Conservation (phyloP, 768 basidiomycete genomes). For the Tephrocybe sp. region DNA sequence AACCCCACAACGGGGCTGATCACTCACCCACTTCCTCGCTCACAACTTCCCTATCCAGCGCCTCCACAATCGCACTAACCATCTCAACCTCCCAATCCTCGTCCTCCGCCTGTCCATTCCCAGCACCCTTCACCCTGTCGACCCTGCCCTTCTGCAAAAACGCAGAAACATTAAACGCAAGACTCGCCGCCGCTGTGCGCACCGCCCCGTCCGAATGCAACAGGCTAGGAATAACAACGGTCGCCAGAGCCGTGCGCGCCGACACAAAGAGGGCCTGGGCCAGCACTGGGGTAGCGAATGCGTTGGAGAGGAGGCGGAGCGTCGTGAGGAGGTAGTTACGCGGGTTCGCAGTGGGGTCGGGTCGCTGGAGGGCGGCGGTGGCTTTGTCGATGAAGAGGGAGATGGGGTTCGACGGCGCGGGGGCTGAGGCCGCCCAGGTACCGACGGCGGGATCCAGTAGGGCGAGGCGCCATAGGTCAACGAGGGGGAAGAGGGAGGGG, state of each 20-base stretch:
- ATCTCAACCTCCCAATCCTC: slow-evolving; percentile 90
- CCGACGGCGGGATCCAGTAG: slow-evolving; percentile 63
- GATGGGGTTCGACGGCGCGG: slow-evolving; percentile 40
- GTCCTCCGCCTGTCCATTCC: slow-evolving; percentile 46
- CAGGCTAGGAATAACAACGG: slow-evolving; percentile 63
- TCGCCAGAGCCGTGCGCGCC: slow-evolving; percentile 39
- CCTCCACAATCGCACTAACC: slow-evolving; percentile 80
- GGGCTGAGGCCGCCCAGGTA: slow-evolving; percentile 43
- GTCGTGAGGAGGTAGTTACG: slow-evolving; percentile 66
- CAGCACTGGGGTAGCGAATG: slow-evolving; percentile 55
- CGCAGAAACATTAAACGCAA: slow-evolving; percentile 76
- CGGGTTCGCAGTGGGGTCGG: slow-evolving; percentile 17
- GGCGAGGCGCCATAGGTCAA: slow-evolving; percentile 82
- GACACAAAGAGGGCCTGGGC: slow-evolving; percentile 34
- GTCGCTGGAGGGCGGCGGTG: slow-evolving; percentile 6
- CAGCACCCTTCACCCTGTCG: slow-evolving; percentile 33
- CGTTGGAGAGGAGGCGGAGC: slow-evolving; percentile 69
- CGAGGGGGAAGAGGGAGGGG: slow-evolving; percentile 72
- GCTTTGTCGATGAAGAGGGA: slow-evolving; percentile 43
- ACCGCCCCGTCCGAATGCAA: slow-evolving; percentile 68
- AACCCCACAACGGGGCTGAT: slow-evolving; percentile 1
- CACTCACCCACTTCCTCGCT: slow-evolving; percentile 84
- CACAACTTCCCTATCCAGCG: slow-evolving; percentile 64
- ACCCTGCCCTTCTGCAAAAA: slow-evolving; percentile 64
- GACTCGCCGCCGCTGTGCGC: slow-evolving; percentile 77